Base-by-base conservation (phyloP, 805 yeast genomes). In the Saccharomycopsis babjevae region DNA sequence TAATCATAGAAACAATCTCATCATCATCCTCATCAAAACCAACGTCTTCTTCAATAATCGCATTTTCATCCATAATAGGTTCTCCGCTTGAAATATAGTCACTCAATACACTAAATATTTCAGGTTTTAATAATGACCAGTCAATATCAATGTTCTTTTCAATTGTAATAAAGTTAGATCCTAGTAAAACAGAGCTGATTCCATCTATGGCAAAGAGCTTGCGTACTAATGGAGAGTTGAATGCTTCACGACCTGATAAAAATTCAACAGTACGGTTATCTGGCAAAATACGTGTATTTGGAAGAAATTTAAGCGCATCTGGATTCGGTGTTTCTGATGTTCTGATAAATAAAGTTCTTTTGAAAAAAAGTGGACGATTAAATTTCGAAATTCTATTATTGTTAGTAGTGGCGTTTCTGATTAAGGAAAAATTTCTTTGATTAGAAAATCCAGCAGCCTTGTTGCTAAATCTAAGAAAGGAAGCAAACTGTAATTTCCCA, bases 261-360 rank as follows among this genome's bases (percentile, higher is more conserved):
- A 84, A 87, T 72, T 90, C 97, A 32, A 84, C 73, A 0, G 96
- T 89, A 64, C 81, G 79, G 50, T 83, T 82, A 22, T 76, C 78
- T 2, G 86, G 86, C 18, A 89, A 74, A n/a, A 89, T 81, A 54
- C 77, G 76, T 72, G 79, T 82, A 13, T 90, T 84, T 0, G 97
- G 96, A 38, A 89, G 71, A 67, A 90, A 90, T 76, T 90, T 90
- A 61, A 90, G 73, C 0, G 97, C 97, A 66, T 88, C 84, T 59
- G 84, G 92, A 69, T 90, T 90, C 1, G 97, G 97, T 0, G 97
- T 90, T 36, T 85, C 83, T 39, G 86, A 84, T 0, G 97, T 90
- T 70, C 89, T 96, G 54, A 90, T 90, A 71, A 84, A 86, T 38
- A 86, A 61, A 0, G 69, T 56, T 20, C 75, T 16, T 32, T 43